Conservation (phyloP, 345 rosid genomes). For the Brassica nigra region DNA sequence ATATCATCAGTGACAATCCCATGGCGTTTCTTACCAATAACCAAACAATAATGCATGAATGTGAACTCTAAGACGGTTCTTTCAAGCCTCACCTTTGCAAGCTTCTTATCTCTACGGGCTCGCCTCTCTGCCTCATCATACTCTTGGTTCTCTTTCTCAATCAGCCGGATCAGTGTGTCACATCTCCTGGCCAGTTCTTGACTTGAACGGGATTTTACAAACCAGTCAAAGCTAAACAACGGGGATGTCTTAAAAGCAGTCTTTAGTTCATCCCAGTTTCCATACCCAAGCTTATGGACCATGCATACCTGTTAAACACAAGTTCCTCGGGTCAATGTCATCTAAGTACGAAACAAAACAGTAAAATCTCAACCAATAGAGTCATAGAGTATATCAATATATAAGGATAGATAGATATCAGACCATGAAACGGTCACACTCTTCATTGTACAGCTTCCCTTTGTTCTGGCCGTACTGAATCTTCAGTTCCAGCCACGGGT, state of each 20-base stretch:
- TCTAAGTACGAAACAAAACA: neutral
- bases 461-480: slow-evolving; percentile 98
- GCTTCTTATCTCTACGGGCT: slow-evolving; percentile 97
- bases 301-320: slow-evolving; percentile 71
- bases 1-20: slow-evolving; percentile 9
- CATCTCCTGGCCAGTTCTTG: slow-evolving; percentile 98
- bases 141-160: slow-evolving; percentile 99
- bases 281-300: slow-evolving; percentile 98
- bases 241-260: slow-evolving; percentile 83
- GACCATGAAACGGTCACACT: slow-evolving; percentile 94
- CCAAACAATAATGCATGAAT: neutral
- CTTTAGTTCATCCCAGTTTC: slow-evolving; percentile 98
- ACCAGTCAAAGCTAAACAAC: slow-evolving; percentile 94
- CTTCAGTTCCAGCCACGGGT: slow-evolving; percentile 97
- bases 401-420: neutral
- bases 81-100: slow-evolving; percentile 66
- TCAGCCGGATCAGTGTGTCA: slow-evolving; percentile 88
- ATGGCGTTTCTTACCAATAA: neutral
- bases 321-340: slow-evolving; percentile 21
- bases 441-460: slow-evolving; percentile 96
- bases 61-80: slow-evolving; percentile 2
- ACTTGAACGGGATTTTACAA: slow-evolving; percentile 88
- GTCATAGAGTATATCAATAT: neutral
- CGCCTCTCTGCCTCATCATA: slow-evolving; percentile 94
- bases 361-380: neutral